phyloP scores from a whole-genome alignment of 257 asterid genomes.

The Solanum gandarillasii region DNA sequence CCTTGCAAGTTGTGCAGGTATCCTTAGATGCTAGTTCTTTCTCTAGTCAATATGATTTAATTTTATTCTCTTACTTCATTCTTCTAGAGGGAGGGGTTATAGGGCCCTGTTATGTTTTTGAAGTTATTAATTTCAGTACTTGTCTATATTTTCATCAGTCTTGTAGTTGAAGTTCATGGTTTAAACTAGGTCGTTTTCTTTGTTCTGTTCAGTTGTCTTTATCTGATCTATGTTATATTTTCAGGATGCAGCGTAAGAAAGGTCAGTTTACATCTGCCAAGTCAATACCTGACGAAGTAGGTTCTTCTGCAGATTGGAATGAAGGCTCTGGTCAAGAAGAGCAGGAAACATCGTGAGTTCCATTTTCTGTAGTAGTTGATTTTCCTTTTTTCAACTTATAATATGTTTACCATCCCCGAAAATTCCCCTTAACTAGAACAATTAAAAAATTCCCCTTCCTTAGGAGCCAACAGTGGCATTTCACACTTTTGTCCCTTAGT shows the following conservation, averaged over 20 bases:
- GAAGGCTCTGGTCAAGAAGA: constrained; percentile 64
- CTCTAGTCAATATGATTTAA: not conserved
- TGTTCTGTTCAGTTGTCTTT: not conserved
- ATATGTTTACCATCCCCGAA: not conserved
- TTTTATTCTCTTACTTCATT: not conserved
- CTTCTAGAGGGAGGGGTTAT: not conserved
- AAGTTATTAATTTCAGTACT: not conserved
- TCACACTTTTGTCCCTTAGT: not conserved
- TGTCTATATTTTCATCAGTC: not conserved
- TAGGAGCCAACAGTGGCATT: not conserved
- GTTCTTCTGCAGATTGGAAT: constrained; percentile 77
- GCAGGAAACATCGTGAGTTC: constrained; percentile 73
- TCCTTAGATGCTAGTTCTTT: not conserved
- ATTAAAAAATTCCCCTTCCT: not conserved
- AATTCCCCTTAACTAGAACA: not conserved
- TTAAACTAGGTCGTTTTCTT: not conserved
- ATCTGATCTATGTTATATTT: not conserved
- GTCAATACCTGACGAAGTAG: constrained; percentile 64
- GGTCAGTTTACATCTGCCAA: constrained; percentile 95
- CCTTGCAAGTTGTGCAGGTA: not conserved
- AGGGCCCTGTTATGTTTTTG: not conserved
- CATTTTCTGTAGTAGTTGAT: not conserved
- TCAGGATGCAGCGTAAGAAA: constrained; percentile 98
- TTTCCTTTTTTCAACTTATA: not conserved
- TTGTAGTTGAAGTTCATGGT: not conserved